Percentiles rank a stretch among this genome's conserved stretches.
phyloP scores from a whole-genome alignment of 2,329 filamentous ascomycete genomes.

The Alternaria brassicicola region DNA sequence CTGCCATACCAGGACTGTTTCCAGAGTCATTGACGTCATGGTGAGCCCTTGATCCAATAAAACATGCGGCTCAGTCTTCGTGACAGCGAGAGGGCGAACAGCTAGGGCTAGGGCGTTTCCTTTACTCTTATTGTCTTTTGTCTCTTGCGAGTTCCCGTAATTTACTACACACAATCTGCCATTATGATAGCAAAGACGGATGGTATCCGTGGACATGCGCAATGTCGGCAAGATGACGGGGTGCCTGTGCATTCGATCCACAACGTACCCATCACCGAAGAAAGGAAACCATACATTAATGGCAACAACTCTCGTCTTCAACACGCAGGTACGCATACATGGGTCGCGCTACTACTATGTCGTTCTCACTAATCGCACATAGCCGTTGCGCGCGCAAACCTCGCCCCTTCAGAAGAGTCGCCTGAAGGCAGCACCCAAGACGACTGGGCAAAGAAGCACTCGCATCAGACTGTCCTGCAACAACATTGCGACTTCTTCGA shows the following conservation, averaged over 20 bases:
- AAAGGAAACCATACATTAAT: slow-evolving; percentile 19
- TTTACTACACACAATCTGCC: background rate
- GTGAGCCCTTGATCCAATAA: slow-evolving; percentile 10
- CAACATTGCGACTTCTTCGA: slow-evolving; percentile 63
- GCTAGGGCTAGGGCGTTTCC: background rate
- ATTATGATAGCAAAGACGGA: slow-evolving; percentile 10
- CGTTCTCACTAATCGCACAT: background rate
- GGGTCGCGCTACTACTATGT: background rate
- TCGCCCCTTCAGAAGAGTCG: slow-evolving; percentile 48
- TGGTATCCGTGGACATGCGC: background rate
- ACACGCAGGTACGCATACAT: slow-evolving; percentile 17
- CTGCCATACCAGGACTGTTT: slow-evolving; percentile 5
- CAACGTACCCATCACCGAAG: slow-evolving; percentile 16
- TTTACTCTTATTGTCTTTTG: background rate
- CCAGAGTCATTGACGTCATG: slow-evolving; percentile 15
- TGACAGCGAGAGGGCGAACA: slow-evolving; percentile 2
- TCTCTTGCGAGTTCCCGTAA: background rate
- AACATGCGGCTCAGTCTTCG: slow-evolving; percentile 1
- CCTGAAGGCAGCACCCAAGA: slow-evolving; percentile 53
- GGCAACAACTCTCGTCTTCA: slow-evolving; percentile 10
- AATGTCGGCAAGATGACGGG: background rate
- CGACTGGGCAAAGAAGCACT: slow-evolving; percentile 48
- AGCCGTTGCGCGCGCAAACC: slow-evolving; percentile 52
- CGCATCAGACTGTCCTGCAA: slow-evolving; percentile 55
- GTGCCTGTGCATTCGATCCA: slow-evolving; percentile 13